Base-by-base conservation (phyloP, 306 rosid genomes). In the Pyrus communis region DNA sequence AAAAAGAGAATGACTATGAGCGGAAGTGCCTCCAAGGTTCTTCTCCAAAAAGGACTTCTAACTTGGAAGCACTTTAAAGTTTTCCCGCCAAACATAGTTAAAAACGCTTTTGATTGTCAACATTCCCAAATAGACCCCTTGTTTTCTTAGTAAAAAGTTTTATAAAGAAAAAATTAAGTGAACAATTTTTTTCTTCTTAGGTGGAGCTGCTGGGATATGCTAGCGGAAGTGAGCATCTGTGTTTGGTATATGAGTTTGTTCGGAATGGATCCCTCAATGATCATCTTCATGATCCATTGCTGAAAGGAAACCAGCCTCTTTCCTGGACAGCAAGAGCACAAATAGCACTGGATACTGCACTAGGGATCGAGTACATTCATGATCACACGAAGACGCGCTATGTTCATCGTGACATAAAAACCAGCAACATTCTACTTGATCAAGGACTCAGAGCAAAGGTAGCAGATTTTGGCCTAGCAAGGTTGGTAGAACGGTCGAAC, bases 381-480 rank as follows among this genome's bases (percentile, higher is more conserved):
- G 89, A 90, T 77, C 86, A 88, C 85, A 90, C 91, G 0, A 88
- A 86, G 76, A 70, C 75, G 5, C 76, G 83, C 57, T 88, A 88
- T 73, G 92, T 88, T 31, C 96, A 88, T 66, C 88, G 91, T 15
- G 96, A 88, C 70, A 79, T 90, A 58, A 90, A 88, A 79, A 90
- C 91, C n/a, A 74, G 88, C 30, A 86, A 90, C 71, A 83, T 90
- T 69, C 89, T 88, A 74, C 96, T 90, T 74, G 96, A 88, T 64
- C 83, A 76, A 18, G 88, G 79, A 68, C 76, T 83, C 10, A 78
- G 88, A 83, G 96, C 92, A 30, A 90, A 90, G 92, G 95, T 90
- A 38, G 89, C 88, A 42, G 92, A 88, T 88, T 90, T 90, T 42
- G 96, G 96, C 35, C 82, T 90, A 35, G 96, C 84, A 80, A 90